Evolutionary conservation across 768 basidiomycete species (phyloP).

Genomic region (Agaricus sinodeliciosus): DNA sequence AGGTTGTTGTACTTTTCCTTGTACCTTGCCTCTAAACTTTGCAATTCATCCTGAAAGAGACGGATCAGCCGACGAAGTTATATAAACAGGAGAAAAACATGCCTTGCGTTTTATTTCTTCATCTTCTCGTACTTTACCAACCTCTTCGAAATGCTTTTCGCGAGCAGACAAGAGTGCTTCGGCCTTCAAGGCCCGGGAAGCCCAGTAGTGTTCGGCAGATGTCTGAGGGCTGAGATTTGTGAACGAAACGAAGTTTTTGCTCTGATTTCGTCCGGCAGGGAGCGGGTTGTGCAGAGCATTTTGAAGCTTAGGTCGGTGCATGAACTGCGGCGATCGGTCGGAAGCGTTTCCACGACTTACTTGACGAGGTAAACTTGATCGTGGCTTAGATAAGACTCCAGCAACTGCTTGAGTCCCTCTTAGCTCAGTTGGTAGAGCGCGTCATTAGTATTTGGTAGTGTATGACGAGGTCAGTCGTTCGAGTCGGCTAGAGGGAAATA

Average conservation of each 20-base stretch:
- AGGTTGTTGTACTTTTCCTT: conserved; percentile 42
- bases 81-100: conserved; percentile 14
- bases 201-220: conserved; percentile 57
- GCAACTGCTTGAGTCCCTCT: conserved; percentile 17
- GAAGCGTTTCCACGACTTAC: not conserved
- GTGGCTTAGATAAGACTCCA: not conserved
- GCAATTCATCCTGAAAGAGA: conserved; percentile 36
- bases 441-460: conserved; percentile 37
- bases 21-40: conserved; percentile 30
- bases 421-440: conserved; percentile 56
- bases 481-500: not conserved
- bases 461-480: not conserved
- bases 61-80: not conserved
- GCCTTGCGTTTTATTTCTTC: conserved; percentile 46
- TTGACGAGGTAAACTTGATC: not conserved
- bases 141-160: conserved; percentile 41
- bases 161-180: conserved; percentile 52
- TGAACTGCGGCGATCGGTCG: not conserved
- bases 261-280: not conserved
- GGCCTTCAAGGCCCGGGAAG: conserved; percentile 55
- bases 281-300: not conserved
- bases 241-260: not conserved
- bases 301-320: not conserved
- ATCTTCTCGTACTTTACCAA: conserved; percentile 31
- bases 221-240: conserved; percentile 17